phyloP scores from a whole-genome alignment of 176 grass and related monocot species.

The Musa schizocarpa region DNA sequence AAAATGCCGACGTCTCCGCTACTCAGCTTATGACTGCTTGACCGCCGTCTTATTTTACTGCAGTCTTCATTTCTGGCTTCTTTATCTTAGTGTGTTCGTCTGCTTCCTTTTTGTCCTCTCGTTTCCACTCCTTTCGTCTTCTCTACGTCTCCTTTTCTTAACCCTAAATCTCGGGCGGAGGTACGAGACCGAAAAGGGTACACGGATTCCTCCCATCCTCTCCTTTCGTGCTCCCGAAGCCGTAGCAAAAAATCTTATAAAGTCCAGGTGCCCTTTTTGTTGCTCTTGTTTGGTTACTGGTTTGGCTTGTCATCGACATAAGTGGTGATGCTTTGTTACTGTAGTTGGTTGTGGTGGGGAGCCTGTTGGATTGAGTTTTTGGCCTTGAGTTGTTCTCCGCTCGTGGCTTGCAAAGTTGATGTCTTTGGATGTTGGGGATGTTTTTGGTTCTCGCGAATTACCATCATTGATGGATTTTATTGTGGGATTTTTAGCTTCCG shows the following conservation, averaged over 20 bases:
- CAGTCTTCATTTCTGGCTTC: no score
- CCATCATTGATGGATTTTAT: no score
- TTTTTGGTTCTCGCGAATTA: no score
- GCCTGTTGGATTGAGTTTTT: background rate
- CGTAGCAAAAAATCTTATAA: no score
- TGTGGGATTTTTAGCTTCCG: no score
- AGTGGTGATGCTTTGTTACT: background rate
- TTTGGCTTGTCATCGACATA: background rate
- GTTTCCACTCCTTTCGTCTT: background rate
- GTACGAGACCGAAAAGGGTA: slow-evolving; percentile 1
- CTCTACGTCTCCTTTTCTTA: background rate
- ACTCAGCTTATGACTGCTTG: background rate
- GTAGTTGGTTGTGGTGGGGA: background rate
- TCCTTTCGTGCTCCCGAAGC: background rate
- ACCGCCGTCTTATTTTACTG: no score
- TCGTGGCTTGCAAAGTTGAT: background rate
- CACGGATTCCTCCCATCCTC: background rate
- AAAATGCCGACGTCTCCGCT: background rate
- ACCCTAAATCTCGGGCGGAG: background rate
- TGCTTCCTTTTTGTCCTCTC: background rate
- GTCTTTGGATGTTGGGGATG: background rate
- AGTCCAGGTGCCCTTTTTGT: background rate
- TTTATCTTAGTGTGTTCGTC: background rate
- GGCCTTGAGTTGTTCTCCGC: background rate
- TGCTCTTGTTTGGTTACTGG: background rate